Base-by-base conservation (phyloP, 2,329 filamentous ascomycete species). In the Colletotrichum falcatum region DNA sequence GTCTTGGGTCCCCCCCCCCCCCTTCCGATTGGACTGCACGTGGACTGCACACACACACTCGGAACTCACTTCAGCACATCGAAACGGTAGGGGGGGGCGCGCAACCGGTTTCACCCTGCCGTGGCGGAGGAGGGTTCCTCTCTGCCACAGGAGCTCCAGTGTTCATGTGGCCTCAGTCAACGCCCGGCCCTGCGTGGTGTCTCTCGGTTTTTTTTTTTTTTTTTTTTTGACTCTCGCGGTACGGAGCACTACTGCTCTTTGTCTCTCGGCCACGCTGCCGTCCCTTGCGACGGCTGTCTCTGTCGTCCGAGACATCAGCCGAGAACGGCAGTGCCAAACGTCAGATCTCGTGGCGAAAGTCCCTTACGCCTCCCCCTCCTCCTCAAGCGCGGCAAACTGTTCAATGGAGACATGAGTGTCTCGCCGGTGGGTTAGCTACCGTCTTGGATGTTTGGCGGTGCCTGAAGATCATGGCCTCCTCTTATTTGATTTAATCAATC, bases 391-490 rank as follows among this genome's bases (percentile, higher is more conserved):
- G 66, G 66, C 61, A 66, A 42, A 42, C 55, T 46, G 49, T 20
- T 58, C 33, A 23, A 48, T 1, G 1, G 20, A 46, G 26, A 51
- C 11, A 26, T 26, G 28, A 28, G 3, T 1, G 18, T 49, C 44
- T 60, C 42, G 66, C 61, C 44, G 37, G 14, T 18, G 37, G 18
- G 20, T 33, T 18, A 20, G 16, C 26, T 20, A 35, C n/a, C 14
- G 20, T 14, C 26, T 5, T 35, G 14, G 16, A 16, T 28, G 33
- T 44, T 14, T 39, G 16, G 33, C n/a, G 54, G 51, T 66, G 35
- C 62, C 62, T 66, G 63, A 61, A 66, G 66, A 70, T 66, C 42
- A 33, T 33, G 54, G 23, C 39, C 23, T 49, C 3, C 20, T 49
- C 2, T 37, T 28, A 23, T n/a, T 35, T 39, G 11, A 37, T 37